phyloP scores from a whole-genome alignment of 805 yeast genomes.

The Kodamaea neixiangensis region DNA sequence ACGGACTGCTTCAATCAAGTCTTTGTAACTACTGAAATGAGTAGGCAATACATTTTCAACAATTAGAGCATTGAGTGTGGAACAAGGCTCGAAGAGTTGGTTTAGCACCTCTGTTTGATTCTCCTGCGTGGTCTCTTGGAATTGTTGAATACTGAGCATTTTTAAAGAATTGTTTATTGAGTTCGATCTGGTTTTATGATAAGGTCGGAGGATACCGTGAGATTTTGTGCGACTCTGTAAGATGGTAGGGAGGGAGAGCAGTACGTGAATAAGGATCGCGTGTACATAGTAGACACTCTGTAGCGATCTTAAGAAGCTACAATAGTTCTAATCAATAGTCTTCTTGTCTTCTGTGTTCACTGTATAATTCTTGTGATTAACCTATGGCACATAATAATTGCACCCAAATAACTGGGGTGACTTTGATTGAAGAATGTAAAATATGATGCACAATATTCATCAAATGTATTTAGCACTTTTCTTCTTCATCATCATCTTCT shows the following conservation, averaged over 20 bases:
- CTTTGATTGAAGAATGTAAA: no score
- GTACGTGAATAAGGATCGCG: no score
- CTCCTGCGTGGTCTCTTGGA: not conserved
- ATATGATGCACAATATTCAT: no score
- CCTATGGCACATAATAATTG: no score
- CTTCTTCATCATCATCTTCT: no score
- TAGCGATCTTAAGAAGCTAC: no score
- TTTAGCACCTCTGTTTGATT: conserved; percentile 22
- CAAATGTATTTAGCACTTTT: no score
- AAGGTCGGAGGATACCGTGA: not conserved
- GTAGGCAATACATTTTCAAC: conserved; percentile 27
- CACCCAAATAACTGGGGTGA: no score
- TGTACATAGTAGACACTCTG: no score
- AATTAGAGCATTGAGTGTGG: conserved; percentile 40
- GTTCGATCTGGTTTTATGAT: not conserved
- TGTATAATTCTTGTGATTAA: no score
- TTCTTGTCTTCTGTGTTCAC: no score
- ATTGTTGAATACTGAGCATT: conserved; percentile 2
- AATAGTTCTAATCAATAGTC: no score
- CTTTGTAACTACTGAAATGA: conserved; percentile 22
- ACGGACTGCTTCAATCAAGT: conserved; percentile 51
- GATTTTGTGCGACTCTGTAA: not conserved
- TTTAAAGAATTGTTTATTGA: not conserved
- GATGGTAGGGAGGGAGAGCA: not conserved
- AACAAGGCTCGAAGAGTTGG: conserved; percentile 68